Evolutionary conservation across 805 yeast species (phyloP), one percentile per base, ranked within the genome.

Genomic region (Yamadazyma endophytica): DNA sequence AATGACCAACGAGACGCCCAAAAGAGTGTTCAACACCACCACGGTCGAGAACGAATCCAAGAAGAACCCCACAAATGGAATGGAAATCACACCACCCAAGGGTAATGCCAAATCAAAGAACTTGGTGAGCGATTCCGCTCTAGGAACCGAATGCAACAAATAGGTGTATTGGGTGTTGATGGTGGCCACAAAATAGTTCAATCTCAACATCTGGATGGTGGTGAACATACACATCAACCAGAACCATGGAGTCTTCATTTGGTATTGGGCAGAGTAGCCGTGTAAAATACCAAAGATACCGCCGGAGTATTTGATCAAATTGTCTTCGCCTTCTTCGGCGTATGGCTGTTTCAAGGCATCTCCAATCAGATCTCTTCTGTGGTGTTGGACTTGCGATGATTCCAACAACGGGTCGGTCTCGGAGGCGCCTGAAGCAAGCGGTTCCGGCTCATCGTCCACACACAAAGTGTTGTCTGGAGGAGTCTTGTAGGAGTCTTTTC

Each of bases 151-250:
- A 13, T 56, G 56, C 25, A 74, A 55, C 32, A 74, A 47, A 42
- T 54, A 74, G 9, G 67, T 50, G 44, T 74, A 74, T 47, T 74
- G 80, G n/a, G 79, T 62, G 31, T 69, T 65, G 35, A 74, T 61
- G 12, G 80, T 74, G 15, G 79, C 79, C 29, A 74, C 79, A 49
- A 74, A 74, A 52, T 74, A 74, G 52, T 74, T 74, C 33, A 74
- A 54, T 44, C 79, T 56, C 37, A 74, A 58, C 80, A 74, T 74
- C 52, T 69, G 77, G 36, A 74, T 64, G 13, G 74, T 70, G n/a
- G 75, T 60, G 46, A 72, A 72, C 17, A 58, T 29, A 42, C 75
- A 64, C 58, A 73, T 70, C 25, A 73, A 54, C 26, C 52, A 42
- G 42, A 74, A 74, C 79, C 79, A 74, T 32, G 64, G 70, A 2